Evolutionary conservation across 768 basidiomycete genomes (phyloP).

Genomic region (Kondoa subrosea): DNA sequence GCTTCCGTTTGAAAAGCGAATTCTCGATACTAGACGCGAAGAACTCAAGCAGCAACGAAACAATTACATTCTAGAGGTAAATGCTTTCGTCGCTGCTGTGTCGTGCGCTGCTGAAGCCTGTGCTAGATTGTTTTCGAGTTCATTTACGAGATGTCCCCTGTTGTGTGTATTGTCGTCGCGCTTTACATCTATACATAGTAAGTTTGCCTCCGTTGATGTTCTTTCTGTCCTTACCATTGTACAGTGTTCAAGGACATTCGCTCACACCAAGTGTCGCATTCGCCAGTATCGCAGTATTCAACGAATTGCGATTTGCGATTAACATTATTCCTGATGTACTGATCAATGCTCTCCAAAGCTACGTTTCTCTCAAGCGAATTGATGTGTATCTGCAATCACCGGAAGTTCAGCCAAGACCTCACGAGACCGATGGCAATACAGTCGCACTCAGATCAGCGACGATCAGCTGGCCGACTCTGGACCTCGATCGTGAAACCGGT

Average conservation of each 20-base stretch:
- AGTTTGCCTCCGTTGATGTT: too few species aligned
- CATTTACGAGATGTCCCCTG: constrained; percentile 26
- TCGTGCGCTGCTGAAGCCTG: too few species aligned
- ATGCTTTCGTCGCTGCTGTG: too few species aligned
- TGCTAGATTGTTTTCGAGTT: too few species aligned
- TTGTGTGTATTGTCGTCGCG: constrained; percentile 29
- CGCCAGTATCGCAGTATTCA: constrained; percentile 35
- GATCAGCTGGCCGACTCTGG: constrained; percentile 26
- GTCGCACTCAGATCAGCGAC: constrained; percentile 33
- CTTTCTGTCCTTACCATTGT: too few species aligned
- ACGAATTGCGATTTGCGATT: constrained; percentile 31
- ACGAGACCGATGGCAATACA: constrained; percentile 15
- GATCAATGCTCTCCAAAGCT: constrained; percentile 15
- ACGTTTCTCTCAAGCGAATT: constrained; percentile 16
- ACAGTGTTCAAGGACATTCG: constrained; percentile 19
- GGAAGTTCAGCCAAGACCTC: constrained; percentile 28
- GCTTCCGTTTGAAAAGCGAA: constrained; percentile 22
- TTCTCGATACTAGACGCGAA: constrained; percentile 20
- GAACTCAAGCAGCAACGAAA: constrained; percentile 22
- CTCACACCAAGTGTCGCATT: constrained; percentile 34
- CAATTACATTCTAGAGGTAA: constrained; percentile 25
- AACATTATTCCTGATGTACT: constrained; percentile 24
- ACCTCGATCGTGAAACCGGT: constrained; percentile 7
- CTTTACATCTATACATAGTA: constrained; percentile 27
- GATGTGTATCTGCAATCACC: constrained; percentile 31